Evolutionary conservation across 441 rosid species (phyloP).

Genomic region (Pelargonium myrrhifolium): DNA sequence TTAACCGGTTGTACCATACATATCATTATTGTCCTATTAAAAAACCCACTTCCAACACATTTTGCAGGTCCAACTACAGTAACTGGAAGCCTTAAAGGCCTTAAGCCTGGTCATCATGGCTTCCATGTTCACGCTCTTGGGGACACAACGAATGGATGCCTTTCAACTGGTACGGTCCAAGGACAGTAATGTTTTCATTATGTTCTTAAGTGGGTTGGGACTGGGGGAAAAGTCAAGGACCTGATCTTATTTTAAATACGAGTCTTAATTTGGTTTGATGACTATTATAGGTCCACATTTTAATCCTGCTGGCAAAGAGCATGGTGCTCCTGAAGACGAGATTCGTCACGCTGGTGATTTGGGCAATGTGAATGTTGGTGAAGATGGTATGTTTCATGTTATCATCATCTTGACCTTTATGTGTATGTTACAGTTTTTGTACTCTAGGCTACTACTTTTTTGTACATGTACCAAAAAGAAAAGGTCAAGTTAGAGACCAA

Average conservation of each 20-base stretch:
- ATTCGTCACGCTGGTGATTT: conserved; percentile 94
- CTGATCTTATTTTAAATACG: background rate
- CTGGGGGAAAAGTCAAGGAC: background rate
- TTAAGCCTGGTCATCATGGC: conserved; percentile 86
- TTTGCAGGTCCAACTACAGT: conserved; percentile 67
- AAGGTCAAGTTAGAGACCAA: background rate
- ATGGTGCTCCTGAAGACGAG: conserved; percentile 84
- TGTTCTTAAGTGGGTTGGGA: background rate
- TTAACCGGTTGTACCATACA: background rate
- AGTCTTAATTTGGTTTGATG: conserved; percentile 1
- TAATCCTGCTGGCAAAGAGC: conserved; percentile 77
- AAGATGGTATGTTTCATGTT: conserved; percentile 51
- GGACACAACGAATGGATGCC: conserved; percentile 95
- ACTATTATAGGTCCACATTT: conserved; percentile 71
- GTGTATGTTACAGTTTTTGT: background rate
- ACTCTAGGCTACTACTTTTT: too few species aligned
- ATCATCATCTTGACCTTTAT: background rate
- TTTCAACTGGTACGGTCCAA: conserved; percentile 71
- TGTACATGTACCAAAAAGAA: background rate
- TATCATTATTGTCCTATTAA: background rate
- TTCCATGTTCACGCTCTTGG: conserved; percentile 94
- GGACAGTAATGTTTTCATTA: background rate
- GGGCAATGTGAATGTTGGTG: conserved; percentile 73
- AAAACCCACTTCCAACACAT: background rate
- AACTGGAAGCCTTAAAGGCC: conserved; percentile 64